Evolutionary conservation across 2,329 filamentous ascomycete genomes (phyloP).

Genomic region (Ophiostoma australiae): DNA sequence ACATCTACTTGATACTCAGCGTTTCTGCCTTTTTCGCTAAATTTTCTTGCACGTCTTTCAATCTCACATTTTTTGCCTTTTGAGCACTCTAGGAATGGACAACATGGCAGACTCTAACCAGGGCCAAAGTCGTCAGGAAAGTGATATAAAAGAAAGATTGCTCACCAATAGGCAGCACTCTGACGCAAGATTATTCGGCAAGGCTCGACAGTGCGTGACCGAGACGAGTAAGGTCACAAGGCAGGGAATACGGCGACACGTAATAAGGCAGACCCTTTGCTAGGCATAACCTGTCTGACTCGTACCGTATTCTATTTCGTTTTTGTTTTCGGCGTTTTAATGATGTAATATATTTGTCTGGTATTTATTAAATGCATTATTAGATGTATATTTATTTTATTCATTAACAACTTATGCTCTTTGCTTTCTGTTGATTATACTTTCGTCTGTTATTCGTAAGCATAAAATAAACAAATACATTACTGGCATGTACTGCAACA

Average conservation of each 20-base stretch:
- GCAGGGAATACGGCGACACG: not conserved
- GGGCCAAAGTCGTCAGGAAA: not conserved
- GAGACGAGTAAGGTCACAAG: not conserved
- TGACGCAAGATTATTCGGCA: not conserved
- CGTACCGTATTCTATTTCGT: not conserved
- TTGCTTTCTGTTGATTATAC: too few species aligned
- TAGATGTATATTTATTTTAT: too few species aligned
- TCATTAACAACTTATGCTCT: too few species aligned
- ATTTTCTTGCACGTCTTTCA: too few species aligned
- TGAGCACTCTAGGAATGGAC: not conserved
- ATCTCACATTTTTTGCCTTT: not conserved
- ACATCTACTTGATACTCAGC: not conserved
- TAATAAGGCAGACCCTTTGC: constrained; percentile 8
- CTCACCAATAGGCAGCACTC: not conserved
- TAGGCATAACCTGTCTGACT: not conserved
- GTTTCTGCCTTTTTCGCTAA: too few species aligned
- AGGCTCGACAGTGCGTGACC: not conserved
- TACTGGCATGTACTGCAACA: too few species aligned
- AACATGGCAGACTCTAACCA: not conserved
- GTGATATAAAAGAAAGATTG: not conserved
- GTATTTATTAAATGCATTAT: not conserved
- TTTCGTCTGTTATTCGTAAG: too few species aligned
- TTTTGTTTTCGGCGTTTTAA: not conserved
- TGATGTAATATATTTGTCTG: not conserved
- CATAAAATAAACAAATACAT: too few species aligned